A percentile compares a stretch with the other conserved stretches of the same genome.
phyloP scores from a whole-genome alignment of 352 stramenopile species.

The Phytophthora uliginosa region DNA sequence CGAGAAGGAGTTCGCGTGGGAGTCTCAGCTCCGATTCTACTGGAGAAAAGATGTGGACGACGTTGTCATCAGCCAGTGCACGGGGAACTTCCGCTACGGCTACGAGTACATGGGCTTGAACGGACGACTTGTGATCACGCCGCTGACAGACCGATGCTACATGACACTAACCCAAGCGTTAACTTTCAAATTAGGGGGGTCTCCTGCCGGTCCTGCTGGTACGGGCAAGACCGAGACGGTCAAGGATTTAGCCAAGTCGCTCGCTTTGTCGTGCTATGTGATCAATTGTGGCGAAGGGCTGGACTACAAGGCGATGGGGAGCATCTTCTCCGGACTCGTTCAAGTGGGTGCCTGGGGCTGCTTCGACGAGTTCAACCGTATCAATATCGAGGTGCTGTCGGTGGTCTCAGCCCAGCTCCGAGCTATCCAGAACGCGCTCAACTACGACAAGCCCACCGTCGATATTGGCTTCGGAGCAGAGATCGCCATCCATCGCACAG shows the following conservation, averaged over 20 bases:
- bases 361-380: slow-evolving; percentile 92
- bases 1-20: slow-evolving; percentile 93
- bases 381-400: slow-evolving; percentile 90
- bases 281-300: slow-evolving; percentile 94
- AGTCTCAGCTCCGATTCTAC: slow-evolving; percentile 93
- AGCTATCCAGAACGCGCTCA: slow-evolving; percentile 94
- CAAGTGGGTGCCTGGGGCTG: slow-evolving; percentile 91
- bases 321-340: slow-evolving; percentile 91
- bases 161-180: slow-evolving; percentile 95
- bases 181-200: slow-evolving; percentile 94
- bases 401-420: slow-evolving; percentile 91
- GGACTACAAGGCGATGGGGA: slow-evolving; percentile 95
- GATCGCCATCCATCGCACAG: slow-evolving; percentile 93
- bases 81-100: slow-evolving; percentile 92
- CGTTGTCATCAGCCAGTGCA: slow-evolving; percentile 93
- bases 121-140: slow-evolving; percentile 93
- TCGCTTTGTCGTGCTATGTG: slow-evolving; percentile 94
- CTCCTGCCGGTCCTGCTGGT: slow-evolving; percentile 89
- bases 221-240: slow-evolving; percentile 96
- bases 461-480: slow-evolving; percentile 94
- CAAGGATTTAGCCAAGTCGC: slow-evolving; percentile 94
- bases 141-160: slow-evolving; percentile 94
- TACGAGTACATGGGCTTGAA: slow-evolving; percentile 97
- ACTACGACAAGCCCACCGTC: slow-evolving; percentile 92
- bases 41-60: slow-evolving; percentile 93